Percentiles rank a stretch among this genome's conserved stretches.
phyloP scores from a whole-genome alignment of 345 rosid genomes.

The Brassica nigra region DNA sequence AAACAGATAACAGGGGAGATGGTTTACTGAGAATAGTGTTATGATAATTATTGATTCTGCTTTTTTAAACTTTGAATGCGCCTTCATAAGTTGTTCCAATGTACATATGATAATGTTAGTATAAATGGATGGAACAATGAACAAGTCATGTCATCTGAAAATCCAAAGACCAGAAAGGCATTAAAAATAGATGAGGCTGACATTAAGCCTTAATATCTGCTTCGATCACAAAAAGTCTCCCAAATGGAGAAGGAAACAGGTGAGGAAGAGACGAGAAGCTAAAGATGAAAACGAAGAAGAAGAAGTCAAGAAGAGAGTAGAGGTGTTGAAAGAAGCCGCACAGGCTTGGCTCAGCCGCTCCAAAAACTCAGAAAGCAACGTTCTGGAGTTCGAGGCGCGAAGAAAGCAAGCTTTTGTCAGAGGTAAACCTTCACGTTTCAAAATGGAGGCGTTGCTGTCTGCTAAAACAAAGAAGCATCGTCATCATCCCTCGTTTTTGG shows the following conservation, averaged over 20 bases:
- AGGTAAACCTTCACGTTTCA: conserved; percentile 68
- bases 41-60: conserved; percentile 13
- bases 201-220: not conserved
- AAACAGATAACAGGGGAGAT: conserved; percentile 2
- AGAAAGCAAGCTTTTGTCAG: conserved; percentile 45
- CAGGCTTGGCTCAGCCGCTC: conserved; percentile 82
- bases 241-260: conserved; percentile 19
- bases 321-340: conserved; percentile 82
- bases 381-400: conserved; percentile 57
- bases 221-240: not conserved
- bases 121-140: not conserved
- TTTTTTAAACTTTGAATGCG: not conserved
- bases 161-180: conserved; percentile 5
- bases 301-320: conserved; percentile 40
- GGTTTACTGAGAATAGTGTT: not conserved
- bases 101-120: not conserved
- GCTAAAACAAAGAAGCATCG: conserved; percentile 22
- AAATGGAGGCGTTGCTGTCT: conserved; percentile 47
- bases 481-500: conserved; percentile 8
- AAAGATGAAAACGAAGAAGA: conserved; percentile 38
- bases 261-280: conserved; percentile 47
- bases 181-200: conserved; percentile 26
- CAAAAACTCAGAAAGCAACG: conserved; percentile 38
- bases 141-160: conserved; percentile 1
- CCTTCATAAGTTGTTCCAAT: not conserved